Percentiles rank a stretch among this genome's conserved stretches.
These are phyloP conservation scores for Cetradonia linearis DNA, from an alignment of 495 filamentous ascomycete genomes.

Conservation along the genomic window DNA sequence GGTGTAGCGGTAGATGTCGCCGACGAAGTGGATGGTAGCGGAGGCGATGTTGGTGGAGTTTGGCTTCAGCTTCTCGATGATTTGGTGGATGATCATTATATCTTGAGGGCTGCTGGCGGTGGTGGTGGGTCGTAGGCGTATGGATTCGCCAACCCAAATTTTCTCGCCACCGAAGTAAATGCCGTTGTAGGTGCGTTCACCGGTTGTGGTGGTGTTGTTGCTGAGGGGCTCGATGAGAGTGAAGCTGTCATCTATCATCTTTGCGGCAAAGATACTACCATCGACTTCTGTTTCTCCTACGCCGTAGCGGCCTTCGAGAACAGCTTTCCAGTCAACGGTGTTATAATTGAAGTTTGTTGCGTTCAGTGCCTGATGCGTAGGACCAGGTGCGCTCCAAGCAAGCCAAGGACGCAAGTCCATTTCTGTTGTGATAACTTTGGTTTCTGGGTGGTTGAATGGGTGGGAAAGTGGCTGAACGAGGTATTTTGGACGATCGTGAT, in stretches of 20 bases:
- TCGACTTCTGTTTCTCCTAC: slow-evolving; percentile 45
- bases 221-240: slow-evolving; percentile 41
- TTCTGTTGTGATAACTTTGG: slow-evolving; percentile 33
- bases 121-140: slow-evolving; percentile 43
- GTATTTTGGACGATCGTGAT: slow-evolving; percentile 30
- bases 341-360: slow-evolving; percentile 32
- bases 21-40: slow-evolving; percentile 30
- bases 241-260: slow-evolving; percentile 46
- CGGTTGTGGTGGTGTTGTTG: slow-evolving; percentile 30
- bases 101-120: slow-evolving; percentile 35
- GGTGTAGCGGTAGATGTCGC: slow-evolving; percentile 40
- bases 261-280: slow-evolving; percentile 50
- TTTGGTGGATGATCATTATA: slow-evolving; percentile 41
- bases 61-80: slow-evolving; percentile 26
- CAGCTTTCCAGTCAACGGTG: slow-evolving; percentile 41
- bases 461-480: slow-evolving; percentile 44
- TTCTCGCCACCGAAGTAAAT: slow-evolving; percentile 54
- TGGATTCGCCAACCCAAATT: slow-evolving; percentile 49
- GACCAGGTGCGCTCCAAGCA: slow-evolving; percentile 48
- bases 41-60: slow-evolving; percentile 20
- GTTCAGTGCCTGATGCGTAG: slow-evolving; percentile 26
- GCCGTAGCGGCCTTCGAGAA: slow-evolving; percentile 33
- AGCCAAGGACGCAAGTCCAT: slow-evolving; percentile 46
- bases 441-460: slow-evolving; percentile 31
- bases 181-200: slow-evolving; percentile 42